These are phyloP conservation scores for Cryptococcus sp. DNA, from an alignment of 1,284 basidiomycete genomes.

Conservation along the genomic window DNA sequence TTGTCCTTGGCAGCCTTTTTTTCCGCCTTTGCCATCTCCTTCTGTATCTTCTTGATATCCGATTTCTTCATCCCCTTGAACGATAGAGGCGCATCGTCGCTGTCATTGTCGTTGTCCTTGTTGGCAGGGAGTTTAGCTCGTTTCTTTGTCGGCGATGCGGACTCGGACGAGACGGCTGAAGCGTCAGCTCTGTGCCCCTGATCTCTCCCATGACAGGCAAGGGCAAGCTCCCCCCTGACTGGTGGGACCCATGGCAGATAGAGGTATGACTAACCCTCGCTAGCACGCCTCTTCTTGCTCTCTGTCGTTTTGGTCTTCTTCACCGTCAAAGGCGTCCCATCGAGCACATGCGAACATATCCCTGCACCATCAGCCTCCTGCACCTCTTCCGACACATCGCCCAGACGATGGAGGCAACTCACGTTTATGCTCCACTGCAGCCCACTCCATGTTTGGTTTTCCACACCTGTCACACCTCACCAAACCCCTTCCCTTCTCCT, in stretches of 20 bases:
- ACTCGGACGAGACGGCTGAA: conserved; percentile 9
- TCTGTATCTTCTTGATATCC: conserved; percentile 38
- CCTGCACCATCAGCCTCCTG: conserved; percentile 44
- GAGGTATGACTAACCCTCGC: conserved; percentile 31
- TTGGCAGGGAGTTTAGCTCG: conserved; percentile 47
- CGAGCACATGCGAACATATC: conserved; percentile 57
- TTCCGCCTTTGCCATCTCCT: conserved; percentile 49
- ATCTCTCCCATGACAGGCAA: background rate
- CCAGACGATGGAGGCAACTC: conserved; percentile 24
- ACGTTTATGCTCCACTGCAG: conserved; percentile 71
- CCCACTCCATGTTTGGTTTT: conserved; percentile 68
- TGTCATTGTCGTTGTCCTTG: background rate
- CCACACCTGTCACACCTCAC: conserved; percentile 70
- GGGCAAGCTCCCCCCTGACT: too few species aligned
- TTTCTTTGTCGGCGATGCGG: conserved; percentile 24
- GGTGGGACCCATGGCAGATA: too few species aligned
- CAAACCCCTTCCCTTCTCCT: conserved; percentile 59
- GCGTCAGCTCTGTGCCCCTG: background rate
- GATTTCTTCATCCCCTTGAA: conserved; percentile 35
- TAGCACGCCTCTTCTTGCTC: conserved; percentile 42
- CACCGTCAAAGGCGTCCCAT: conserved; percentile 45
- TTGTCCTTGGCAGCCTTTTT: conserved; percentile 64
- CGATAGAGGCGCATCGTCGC: conserved; percentile 17
- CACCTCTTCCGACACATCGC: background rate
- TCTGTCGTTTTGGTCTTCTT: conserved; percentile 60